A percentile compares a stretch with the other conserved stretches of the same genome.
These are phyloP conservation scores for Emericellopsis atlantica DNA, from an alignment of 2,329 filamentous ascomycete species.

Conservation along the genomic window DNA sequence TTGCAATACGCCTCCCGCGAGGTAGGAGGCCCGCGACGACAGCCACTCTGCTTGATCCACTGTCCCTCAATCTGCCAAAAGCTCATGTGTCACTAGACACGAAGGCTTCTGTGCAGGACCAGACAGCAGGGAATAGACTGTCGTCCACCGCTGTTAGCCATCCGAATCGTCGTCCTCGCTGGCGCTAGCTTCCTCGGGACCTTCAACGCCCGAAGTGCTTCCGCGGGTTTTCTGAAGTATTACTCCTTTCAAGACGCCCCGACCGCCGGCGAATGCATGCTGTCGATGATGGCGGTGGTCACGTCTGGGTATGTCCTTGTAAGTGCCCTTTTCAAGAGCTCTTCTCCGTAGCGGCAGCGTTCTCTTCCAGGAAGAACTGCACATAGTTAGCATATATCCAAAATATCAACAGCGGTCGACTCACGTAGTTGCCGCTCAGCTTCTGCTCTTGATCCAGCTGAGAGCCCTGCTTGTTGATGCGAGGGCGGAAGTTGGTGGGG, in stretches of 20 bases:
- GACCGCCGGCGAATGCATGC: constrained; percentile 29
- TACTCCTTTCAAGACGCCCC: constrained; percentile 35
- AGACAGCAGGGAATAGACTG: constrained; percentile 57
- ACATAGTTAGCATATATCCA: constrained; percentile 7
- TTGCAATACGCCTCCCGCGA: constrained; percentile 14
- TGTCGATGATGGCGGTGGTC: constrained; percentile 11
- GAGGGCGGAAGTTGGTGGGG: constrained; percentile 86
- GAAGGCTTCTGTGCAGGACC: constrained; percentile 33
- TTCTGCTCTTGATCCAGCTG: constrained; percentile 99
- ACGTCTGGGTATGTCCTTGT: constrained; percentile 17
- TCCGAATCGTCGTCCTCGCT: constrained; percentile 57
- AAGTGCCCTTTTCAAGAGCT: constrained; percentile 44
- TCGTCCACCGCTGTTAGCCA: constrained; percentile 42
- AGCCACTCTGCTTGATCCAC: constrained; percentile 51
- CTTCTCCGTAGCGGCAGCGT: constrained; percentile 24
- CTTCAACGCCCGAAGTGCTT: constrained; percentile 16
- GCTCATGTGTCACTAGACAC: constrained; percentile 1
- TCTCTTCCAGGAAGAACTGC: constrained; percentile 90
- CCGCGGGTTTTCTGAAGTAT: constrained; percentile 14
- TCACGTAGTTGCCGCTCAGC: constrained; percentile 76
- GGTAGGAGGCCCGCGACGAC: constrained; percentile 32
- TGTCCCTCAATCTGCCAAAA: constrained; percentile 39
- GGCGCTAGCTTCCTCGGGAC: constrained; percentile 32
- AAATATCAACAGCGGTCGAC: constrained; percentile 18
- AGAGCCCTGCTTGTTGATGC: constrained; percentile 95